Base-by-base conservation (phyloP, 768 basidiomycete species). In the Russula sp. region DNA sequence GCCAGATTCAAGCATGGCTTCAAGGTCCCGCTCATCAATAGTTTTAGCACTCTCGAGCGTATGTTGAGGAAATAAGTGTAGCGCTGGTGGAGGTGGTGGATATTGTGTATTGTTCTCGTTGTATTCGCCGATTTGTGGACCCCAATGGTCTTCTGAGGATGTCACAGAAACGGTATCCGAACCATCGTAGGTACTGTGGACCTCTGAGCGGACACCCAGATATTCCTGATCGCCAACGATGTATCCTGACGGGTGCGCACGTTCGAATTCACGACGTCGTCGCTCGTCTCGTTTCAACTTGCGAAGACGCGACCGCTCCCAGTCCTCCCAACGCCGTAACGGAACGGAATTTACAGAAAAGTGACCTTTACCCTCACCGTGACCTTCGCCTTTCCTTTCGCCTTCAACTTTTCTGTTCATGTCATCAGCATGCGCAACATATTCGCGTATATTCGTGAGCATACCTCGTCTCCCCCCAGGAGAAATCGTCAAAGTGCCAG, bases 401-500 rank as follows among this genome's bases (percentile, higher is more conserved):
- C 97, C 97, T 73, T 88, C 93, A 4, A 99, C 96, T 77, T 94
- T 94, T 73, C 96, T 97, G 73, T 58, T 46, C 29, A 43, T 29
- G 20, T 32, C 32, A 34, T 62, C 25, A 67, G 59, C 53, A 72
- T 18, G 11, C 20, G 18, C 35, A 14, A 35, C 32, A 35, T 47
- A 25, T 5, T 45, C 36, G 7, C 61, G 47, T n/a, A 32, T 32
- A 13, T 43, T 56, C 51, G 46, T 49, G 6, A 39, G 75, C 85
- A 58, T 69, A 92, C 92, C 95, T 86, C 20, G 97, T 99, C 75
- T 98, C 93, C 69, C 97, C 97, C 97, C 97, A 99, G 34, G 93
- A 94, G 75, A 99, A 98, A 75, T 99, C 97, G 66, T 98, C 96
- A 73, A 99, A 98, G 74, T 98, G 95, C 93, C 94, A 97, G 73